A percentile compares a stretch with the other conserved stretches of the same genome.
Evolutionary conservation across 192 early-diverging fungal genomes (phyloP).

Genomic region (Coemansia sp.): DNA sequence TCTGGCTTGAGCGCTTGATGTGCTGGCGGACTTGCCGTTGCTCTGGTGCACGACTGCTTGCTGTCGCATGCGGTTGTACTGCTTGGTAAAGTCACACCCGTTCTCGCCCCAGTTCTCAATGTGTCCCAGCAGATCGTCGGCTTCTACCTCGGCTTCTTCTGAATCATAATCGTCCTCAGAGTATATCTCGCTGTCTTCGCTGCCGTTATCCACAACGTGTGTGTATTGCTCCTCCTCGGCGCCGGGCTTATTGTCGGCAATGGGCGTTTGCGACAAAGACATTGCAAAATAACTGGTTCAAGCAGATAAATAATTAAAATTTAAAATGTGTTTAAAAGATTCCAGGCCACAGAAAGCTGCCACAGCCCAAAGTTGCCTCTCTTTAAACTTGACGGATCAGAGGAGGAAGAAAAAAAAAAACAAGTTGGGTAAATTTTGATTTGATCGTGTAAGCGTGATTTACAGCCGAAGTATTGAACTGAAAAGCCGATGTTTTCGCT

Average conservation of each 20-base stretch:
- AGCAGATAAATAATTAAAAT: not conserved
- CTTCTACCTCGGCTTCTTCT: conserved; percentile 61
- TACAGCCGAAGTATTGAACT: too few relatives aligned
- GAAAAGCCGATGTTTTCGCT: too few relatives aligned
- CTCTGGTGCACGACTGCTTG: conserved; percentile 54
- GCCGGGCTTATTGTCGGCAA: not conserved
- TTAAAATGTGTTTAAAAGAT: not conserved
- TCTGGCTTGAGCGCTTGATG: conserved; percentile 10
- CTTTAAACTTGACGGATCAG: not conserved
- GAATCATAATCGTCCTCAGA: conserved; percentile 46
- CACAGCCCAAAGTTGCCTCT: too few relatives aligned
- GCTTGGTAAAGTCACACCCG: conserved; percentile 92
- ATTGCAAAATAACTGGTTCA: not conserved
- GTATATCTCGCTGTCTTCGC: conserved; percentile 10
- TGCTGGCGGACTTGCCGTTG: not conserved
- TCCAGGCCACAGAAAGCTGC: too few relatives aligned
- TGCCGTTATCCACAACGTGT: not conserved
- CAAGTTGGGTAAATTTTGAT: not conserved
- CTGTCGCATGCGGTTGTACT: conserved; percentile 81
- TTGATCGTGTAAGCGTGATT: not conserved
- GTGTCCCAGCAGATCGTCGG: conserved; percentile 76
- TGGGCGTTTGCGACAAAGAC: not conserved
- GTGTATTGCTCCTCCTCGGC: not conserved
- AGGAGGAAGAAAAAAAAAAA: conserved; percentile 4
- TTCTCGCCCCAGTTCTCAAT: conserved; percentile 80